Conservation (phyloP, 352 stramenopile species). For the Pythium diclinum region DNA sequence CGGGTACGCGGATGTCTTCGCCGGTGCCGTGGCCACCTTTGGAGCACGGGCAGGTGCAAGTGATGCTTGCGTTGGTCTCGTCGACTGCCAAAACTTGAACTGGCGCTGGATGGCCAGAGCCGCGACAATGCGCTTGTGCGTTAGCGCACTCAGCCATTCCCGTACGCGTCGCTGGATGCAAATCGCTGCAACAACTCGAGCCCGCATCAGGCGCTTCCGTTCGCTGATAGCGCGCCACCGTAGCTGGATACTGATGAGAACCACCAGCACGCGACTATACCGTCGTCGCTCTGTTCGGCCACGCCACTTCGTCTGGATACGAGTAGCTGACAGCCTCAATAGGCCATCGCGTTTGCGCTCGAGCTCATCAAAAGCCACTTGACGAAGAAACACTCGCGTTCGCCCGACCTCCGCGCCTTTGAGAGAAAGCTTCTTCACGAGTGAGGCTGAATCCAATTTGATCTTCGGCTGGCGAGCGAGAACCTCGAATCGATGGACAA, state of each 20-base stretch:
- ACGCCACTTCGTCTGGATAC: constrained; percentile 57
- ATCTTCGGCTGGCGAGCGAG: constrained; percentile 24
- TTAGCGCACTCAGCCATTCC: constrained; percentile 27
- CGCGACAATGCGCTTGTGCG: constrained; percentile 2
- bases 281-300: constrained; percentile 25
- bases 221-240: constrained; percentile 56
- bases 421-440: constrained; percentile 37
- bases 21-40: not conserved
- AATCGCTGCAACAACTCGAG: constrained; percentile 31
- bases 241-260: constrained; percentile 47
- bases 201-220: constrained; percentile 34
- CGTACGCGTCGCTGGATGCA: constrained; percentile 39
- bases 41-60: not conserved
- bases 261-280: constrained; percentile 34
- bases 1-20: too few species aligned
- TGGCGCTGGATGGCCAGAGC: constrained; percentile 17
- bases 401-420: constrained; percentile 57
- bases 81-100: constrained; percentile 9
- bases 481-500: constrained; percentile 53
- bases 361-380: constrained; percentile 58
- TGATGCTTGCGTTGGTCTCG: not conserved
- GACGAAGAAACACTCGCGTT: constrained; percentile 67
- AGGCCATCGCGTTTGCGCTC: constrained; percentile 45
- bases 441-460: constrained; percentile 24
- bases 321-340: constrained; percentile 29